phyloP scores from a whole-genome alignment of 345 rosid species.

The Eucalyptus tenuipes region DNA sequence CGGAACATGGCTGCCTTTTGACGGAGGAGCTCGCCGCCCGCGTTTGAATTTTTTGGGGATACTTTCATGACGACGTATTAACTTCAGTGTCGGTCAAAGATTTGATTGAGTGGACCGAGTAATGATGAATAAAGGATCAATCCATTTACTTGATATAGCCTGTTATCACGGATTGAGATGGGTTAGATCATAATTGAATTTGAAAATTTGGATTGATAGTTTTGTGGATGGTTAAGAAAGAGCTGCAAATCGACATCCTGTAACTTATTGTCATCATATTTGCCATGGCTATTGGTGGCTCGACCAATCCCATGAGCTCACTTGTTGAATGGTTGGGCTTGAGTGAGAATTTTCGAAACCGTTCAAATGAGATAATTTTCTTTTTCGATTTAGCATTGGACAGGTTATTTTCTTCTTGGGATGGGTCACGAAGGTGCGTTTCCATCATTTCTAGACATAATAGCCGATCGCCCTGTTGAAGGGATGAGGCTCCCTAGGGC shows the following conservation, averaged over 20 bases:
- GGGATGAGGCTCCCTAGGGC: neutral
- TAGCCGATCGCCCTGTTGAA: neutral
- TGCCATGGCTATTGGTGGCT: neutral
- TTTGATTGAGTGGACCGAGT: neutral
- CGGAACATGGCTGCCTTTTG: neutral
- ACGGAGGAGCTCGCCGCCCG: neutral
- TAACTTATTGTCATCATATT: neutral
- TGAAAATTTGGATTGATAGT: neutral
- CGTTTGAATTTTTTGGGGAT: neutral
- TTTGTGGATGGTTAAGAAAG: neutral
- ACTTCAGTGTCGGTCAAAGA: neutral
- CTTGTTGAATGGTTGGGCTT: neutral
- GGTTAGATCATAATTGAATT: neutral
- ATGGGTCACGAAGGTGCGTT: neutral
- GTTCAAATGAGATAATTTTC: neutral
- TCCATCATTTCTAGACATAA: neutral
- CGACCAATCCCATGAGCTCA: neutral
- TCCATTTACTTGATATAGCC: fast-evolving
- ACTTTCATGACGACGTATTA: neutral
- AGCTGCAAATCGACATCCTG: fast-evolving
- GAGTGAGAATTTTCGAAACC: fast-evolving
- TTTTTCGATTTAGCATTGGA: neutral
- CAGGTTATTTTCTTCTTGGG: neutral
- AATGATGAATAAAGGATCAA: neutral
- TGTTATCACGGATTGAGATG: fast-evolving